Evolutionary conservation across 2,329 filamentous ascomycete genomes (phyloP), one percentile per base, ranked within the genome.

Genomic region (Ophiostoma piceae): DNA sequence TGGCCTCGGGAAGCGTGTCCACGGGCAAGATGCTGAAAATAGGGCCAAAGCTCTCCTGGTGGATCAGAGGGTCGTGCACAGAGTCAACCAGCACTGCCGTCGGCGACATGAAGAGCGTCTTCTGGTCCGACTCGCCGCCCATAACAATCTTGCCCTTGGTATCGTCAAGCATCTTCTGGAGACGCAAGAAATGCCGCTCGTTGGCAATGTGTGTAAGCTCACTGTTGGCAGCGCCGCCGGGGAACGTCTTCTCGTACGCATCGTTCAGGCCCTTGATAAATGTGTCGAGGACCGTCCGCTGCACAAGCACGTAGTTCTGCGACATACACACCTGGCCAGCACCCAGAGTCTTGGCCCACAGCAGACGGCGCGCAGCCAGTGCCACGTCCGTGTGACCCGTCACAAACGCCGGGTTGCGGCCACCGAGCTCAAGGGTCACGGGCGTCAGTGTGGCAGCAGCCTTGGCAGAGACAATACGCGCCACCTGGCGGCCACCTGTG

Each of bases 11-110:
- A n/a, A 97, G 83, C 74, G 87, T 85, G 73, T 92, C 86, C 69
- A 92, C 90, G 0, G 92, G 85, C 69, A 96, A 81, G 73, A 98
- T 88, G 73, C 92, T 89, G 74, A 96, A 92, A 71, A 97, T 84
- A n/a, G 95, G 95, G 7, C 94, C 95, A 77, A 99, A 99, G 62
- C 89, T 92, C 81, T 99, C 95, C 73, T 96, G 87, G 32, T 82
- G 81, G 76, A 97, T 85, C 79, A 97, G 87, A 8, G 89, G 85
- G 80, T 97, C 94, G 67, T 94, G 85, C 19, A 85, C 77, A 72
- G 87, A 88, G 74, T 91, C 84, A 51, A 97, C 90, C 72, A 92
- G 84, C n/a, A 99, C 88, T n/a, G 94, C 88, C 0, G 95, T 99
- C 0, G 94, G 92, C 78, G 94, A 92, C 74, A 99, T 95, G 80